A percentile compares a stretch with the other conserved stretches of the same genome.
Evolutionary conservation across 2,329 filamentous ascomycete genomes (phyloP).

Genomic region (Dactylonectria estremocensis): DNA sequence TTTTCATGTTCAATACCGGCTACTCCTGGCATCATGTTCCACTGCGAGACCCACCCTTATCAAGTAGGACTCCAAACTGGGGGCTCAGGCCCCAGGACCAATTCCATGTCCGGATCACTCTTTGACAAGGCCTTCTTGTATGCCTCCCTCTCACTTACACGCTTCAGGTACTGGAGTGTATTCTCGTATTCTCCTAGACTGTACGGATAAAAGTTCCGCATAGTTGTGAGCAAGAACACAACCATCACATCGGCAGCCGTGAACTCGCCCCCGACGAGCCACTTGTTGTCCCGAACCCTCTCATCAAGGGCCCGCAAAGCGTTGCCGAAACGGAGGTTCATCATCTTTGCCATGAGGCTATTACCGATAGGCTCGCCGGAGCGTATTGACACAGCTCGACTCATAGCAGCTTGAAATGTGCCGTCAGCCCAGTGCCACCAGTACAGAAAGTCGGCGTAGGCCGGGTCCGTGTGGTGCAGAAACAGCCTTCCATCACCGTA

Average conservation of each 20-base stretch:
- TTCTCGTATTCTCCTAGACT: constrained; percentile 59
- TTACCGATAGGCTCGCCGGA: constrained; percentile 17
- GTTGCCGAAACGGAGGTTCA: constrained; percentile 53
- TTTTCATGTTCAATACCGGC: neutral
- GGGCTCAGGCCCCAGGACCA: constrained; percentile 46
- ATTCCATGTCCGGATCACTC: constrained; percentile 63
- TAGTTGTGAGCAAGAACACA: constrained; percentile 73
- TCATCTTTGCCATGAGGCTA: constrained; percentile 49
- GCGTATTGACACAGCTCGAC: constrained; percentile 55
- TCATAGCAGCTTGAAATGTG: constrained; percentile 58
- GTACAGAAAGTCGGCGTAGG: constrained; percentile 74
- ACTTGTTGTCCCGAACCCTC: constrained; percentile 63
- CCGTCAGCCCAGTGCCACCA: constrained; percentile 74
- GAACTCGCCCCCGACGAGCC: constrained; percentile 73
- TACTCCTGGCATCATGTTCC: neutral
- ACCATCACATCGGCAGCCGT: constrained; percentile 78
- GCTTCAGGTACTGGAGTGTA: constrained; percentile 62
- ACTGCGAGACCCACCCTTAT: neutral
- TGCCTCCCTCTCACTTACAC: constrained; percentile 60
- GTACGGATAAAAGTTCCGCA: constrained; percentile 66
- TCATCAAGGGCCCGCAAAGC: constrained; percentile 67
- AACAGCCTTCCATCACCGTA: constrained; percentile 66
- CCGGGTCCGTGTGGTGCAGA: constrained; percentile 59
- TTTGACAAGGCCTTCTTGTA: constrained; percentile 65
- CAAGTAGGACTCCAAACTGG: neutral